Conservation (phyloP, 1,284 basidiomycete genomes). For the Melampsora larici-populina region DNA sequence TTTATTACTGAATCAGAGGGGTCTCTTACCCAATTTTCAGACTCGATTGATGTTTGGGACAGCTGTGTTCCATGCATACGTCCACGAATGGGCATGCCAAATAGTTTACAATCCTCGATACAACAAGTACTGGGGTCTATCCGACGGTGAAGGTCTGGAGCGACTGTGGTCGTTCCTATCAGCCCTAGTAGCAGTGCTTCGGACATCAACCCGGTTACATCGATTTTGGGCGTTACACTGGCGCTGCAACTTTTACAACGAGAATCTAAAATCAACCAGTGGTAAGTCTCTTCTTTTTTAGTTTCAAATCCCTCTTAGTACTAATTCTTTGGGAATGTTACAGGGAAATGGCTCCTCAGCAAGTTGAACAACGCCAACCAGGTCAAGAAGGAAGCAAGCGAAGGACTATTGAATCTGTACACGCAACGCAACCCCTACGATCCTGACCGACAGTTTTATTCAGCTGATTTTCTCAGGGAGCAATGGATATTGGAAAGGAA, state of each 20-base stretch:
- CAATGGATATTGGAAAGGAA: conserved; percentile 1
- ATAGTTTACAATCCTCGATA: conserved; percentile 16
- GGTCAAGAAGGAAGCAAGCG: background rate
- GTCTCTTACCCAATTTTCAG: background rate
- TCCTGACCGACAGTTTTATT: background rate
- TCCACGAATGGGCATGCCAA: conserved; percentile 34
- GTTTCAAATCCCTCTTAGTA: background rate
- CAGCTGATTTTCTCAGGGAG: background rate
- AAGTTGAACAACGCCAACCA: background rate
- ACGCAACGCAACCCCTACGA: background rate
- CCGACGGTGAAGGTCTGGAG: too few species aligned
- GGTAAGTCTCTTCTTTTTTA: background rate
- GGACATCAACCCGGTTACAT: conserved; percentile 6
- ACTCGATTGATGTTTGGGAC: conserved; percentile 15
- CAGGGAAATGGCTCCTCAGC: conserved; percentile 5
- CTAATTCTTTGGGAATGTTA: background rate
- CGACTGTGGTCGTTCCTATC: conserved; percentile 31
- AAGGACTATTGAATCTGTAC: background rate
- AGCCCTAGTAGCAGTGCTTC: background rate
- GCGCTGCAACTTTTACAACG: conserved; percentile 11
- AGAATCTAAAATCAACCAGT: background rate
- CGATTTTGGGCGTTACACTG: conserved; percentile 1
- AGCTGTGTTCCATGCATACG: conserved; percentile 25
- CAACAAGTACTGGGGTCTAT: background rate
- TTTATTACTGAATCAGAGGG: background rate